Base-by-base conservation (phyloP, 805 yeast genomes). In the Pichia deserticola region DNA sequence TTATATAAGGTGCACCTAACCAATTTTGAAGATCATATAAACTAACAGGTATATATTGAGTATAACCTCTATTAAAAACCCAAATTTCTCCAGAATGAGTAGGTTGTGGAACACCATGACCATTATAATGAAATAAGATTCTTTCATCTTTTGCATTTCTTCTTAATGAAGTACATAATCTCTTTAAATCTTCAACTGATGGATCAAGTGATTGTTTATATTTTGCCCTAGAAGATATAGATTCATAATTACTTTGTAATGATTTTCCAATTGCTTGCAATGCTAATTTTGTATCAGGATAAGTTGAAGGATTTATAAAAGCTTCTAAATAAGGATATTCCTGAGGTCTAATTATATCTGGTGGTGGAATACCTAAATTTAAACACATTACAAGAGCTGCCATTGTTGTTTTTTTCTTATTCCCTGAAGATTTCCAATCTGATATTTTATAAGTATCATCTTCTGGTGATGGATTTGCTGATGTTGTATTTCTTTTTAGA, bases 31-130 rank as follows among this genome's bases (percentile, higher is more conserved):
- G 71, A 61, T 93, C 99, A 65, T 87, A 89, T n/a, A 93, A 69
- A 9, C 96, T 87, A 1, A 93, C 93, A 0, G 99, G 99, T 51
- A 93, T 93, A 64, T 93, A 93, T 68, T 93, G 99, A 1, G 99
- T 93, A 64, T 90, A 93, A 1, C 96, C 96, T 57, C 97, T 74
- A 66, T 93, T 93, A 71, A 93, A 93, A 10, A 93, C 98, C 99
- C 99, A 93, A 30, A 93, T 88, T 62, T 93, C 99, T 28, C 99
- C 99, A 42, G 90, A 81, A 36, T 89, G 82, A 0, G 99, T 93
- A 0, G 99, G 98, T 59, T 89, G 89, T 0, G 99, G 99, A 1
- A 93, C 99, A 28, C 99, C 99, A 63, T 93, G 99, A 7, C 99
- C 99, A 59, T 93, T 93, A 65, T 93, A 93, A 64, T 93, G 98